Evolutionary conservation across 176 grass and related monocot species (phyloP), one percentile per base, ranked within the genome.

Genomic region (Secale cereale): DNA sequence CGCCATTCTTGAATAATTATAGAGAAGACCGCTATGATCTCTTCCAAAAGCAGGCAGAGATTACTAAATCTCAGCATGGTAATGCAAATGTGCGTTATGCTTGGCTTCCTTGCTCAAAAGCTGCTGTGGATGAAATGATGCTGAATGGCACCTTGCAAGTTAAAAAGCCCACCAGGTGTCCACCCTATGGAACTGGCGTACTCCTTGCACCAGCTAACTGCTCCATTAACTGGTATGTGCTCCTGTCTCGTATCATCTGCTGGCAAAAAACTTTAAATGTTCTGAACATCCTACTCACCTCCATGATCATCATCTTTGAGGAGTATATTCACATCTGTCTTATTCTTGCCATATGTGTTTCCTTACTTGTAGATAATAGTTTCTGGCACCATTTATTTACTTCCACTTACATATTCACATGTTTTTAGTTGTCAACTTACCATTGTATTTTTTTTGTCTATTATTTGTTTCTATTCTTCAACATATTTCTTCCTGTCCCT

Each of bases 21-120:
- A 83, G 76, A 64, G 78, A 90, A 80, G 71, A 77, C 52, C 88
- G 94, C 52, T 99, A 85, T 86, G 74, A 81, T 68, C 32, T 92
- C 77, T 94, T 94, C 79, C 78, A 86, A 83, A 91, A 94, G 65
- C 91, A 96, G 77, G 86, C 83, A 19, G 86, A 94, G 41, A 19
- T 35, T 40, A 91, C 90, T 33, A 89, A 66, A 79, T 74, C 29
- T 66, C 46, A n/a, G 35, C 88, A 88, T 84, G 93, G 90, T 56
- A 96, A 86, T 48, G 93, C 97, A 70, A 99, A 99, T 88, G 90
- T 99, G 35, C 94, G 91, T 65, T 99, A 99, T 80, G 97, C 94
- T 28, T 99, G 97, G 97, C 87, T 96, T 79, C 41, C 97, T 82
- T 94, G 91, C 80, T 89, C 97, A 30, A 99, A 91, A 88, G 81